Conservation (phyloP, 1,284 basidiomycete genomes). For the Cutaneotrichosporon cyanovorans region DNA sequence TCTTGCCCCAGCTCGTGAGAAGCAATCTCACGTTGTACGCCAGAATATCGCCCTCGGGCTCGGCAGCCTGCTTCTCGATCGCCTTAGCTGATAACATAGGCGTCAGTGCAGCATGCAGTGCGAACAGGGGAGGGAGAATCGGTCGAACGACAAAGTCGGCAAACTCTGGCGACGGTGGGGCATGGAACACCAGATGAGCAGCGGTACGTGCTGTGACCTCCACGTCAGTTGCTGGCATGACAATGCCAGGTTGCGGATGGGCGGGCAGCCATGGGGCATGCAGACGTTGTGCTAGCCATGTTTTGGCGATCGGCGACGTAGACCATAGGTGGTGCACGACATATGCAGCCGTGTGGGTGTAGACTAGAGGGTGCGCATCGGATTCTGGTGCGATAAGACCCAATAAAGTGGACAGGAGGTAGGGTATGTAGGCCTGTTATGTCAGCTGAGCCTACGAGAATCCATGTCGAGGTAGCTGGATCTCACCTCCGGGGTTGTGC, state of each 20-base stretch:
- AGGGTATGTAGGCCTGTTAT: constrained; percentile 25
- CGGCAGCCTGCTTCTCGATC: constrained; percentile 30
- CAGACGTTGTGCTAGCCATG: constrained; percentile 48
- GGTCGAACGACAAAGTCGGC: constrained; percentile 61
- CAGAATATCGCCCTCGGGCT: constrained; percentile 54
- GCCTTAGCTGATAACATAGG: constrained; percentile 12
- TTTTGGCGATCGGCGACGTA: constrained; percentile 25
- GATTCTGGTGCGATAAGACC: constrained; percentile 20
- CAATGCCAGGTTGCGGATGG: not conserved
- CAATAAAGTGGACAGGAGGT: constrained; percentile 21
- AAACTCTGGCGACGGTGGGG: constrained; percentile 65
- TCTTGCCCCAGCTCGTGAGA: constrained; percentile 64
- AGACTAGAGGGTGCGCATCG: constrained; percentile 17
- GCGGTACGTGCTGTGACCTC: constrained; percentile 26
- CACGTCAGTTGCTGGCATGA: constrained; percentile 1
- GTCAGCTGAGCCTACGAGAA: not conserved
- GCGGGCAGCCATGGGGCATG: constrained; percentile 28
- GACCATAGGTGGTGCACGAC: constrained; percentile 26
- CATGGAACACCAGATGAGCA: constrained; percentile 47
- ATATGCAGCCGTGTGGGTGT: constrained; percentile 30
- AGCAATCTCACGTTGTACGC: constrained; percentile 51
- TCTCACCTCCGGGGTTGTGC: constrained; percentile 21
- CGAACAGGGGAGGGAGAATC: constrained; percentile 60
- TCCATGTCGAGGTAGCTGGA: too few relatives aligned
- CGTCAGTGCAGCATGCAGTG: constrained; percentile 55